These are phyloP conservation scores for Penicillium waksmanii DNA, from an alignment of 495 filamentous ascomycete species.

Conservation along the genomic window DNA sequence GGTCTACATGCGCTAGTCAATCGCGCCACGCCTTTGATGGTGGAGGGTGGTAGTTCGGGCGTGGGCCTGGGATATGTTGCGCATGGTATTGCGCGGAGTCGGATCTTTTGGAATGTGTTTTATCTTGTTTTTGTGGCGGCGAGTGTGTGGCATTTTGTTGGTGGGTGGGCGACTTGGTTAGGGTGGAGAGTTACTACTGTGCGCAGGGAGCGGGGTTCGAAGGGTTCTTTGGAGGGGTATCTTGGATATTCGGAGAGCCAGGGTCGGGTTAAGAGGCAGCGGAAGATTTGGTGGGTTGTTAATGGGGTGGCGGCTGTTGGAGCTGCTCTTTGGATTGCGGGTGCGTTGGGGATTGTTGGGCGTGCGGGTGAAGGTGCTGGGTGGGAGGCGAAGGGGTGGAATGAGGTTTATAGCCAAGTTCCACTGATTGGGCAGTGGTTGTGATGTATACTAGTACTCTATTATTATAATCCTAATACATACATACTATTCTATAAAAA, in stretches of 20 bases:
- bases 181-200: slow-evolving; percentile 50
- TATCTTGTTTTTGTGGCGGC: slow-evolving; percentile 70
- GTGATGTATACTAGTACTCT: slow-evolving; percentile 8
- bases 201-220: slow-evolving; percentile 35
- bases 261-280: slow-evolving; percentile 46
- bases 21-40: slow-evolving; percentile 66
- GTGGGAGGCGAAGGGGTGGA: slow-evolving; percentile 81
- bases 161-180: slow-evolving; percentile 80
- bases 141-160: slow-evolving; percentile 78
- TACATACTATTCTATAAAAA: slow-evolving; percentile 13
- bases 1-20: slow-evolving; percentile 72
- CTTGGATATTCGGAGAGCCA: slow-evolving; percentile 42
- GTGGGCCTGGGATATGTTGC: slow-evolving; percentile 79
- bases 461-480: slow-evolving; percentile 1
- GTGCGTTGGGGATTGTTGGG: slow-evolving; percentile 76
- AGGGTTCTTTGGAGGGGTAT: slow-evolving; percentile 43
- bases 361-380: slow-evolving; percentile 69
- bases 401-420: slow-evolving; percentile 63
- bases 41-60: slow-evolving; percentile 82
- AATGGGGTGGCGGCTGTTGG: slow-evolving; percentile 63
- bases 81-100: slow-evolving; percentile 79
- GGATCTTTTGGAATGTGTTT: slow-evolving; percentile 63
- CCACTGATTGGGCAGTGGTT: slow-evolving; percentile 57
- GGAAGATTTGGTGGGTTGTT: slow-evolving; percentile 69
- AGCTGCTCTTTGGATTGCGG: slow-evolving; percentile 74